phyloP scores from a whole-genome alignment of 2,329 filamentous ascomycete genomes.

The Aspergillus felis region DNA sequence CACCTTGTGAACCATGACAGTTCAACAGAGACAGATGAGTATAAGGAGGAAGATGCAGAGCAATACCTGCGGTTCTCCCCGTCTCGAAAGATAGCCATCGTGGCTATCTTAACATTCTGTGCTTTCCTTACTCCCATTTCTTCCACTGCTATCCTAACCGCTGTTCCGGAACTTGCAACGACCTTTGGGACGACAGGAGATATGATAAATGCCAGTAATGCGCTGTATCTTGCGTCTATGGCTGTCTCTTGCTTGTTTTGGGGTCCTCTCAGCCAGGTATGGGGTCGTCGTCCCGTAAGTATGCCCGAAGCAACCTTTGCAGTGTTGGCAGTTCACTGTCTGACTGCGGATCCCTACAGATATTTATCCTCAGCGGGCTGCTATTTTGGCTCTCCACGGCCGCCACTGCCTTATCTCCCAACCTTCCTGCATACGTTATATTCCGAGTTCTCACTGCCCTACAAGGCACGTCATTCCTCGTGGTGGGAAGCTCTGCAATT shows the following conservation, averaged over 20 bases:
- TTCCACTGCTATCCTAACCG: slow-evolving; percentile 68
- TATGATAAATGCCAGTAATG: slow-evolving; percentile 71
- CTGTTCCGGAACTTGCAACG: slow-evolving; percentile 67
- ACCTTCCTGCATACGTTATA: slow-evolving; percentile 67
- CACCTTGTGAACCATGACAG: slow-evolving; percentile 32
- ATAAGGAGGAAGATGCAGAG: slow-evolving; percentile 45
- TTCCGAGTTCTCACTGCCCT: slow-evolving; percentile 72
- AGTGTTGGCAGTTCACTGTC: not conserved
- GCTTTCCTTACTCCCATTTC: slow-evolving; percentile 72
- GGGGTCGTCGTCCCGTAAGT: slow-evolving; percentile 56
- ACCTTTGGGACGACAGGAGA: slow-evolving; percentile 63
- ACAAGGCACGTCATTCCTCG: slow-evolving; percentile 69
- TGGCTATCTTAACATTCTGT: slow-evolving; percentile 67
- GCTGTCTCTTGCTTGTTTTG: slow-evolving; percentile 66
- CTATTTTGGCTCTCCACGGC: slow-evolving; percentile 68
- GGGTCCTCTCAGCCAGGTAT: slow-evolving; percentile 66
- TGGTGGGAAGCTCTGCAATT: slow-evolving; percentile 67
- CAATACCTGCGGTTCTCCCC: slow-evolving; percentile 62
- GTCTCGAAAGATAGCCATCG: slow-evolving; percentile 62
- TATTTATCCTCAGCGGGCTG: slow-evolving; percentile 56
- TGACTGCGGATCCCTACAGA: slow-evolving; percentile 32
- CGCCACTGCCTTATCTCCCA: slow-evolving; percentile 68
- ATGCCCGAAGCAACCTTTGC: not conserved
- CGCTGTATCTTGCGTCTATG: slow-evolving; percentile 72
- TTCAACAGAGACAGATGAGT: slow-evolving; percentile 26